Conservation (phyloP, 2,329 filamentous ascomycete genomes). For the Apiospora marii region DNA sequence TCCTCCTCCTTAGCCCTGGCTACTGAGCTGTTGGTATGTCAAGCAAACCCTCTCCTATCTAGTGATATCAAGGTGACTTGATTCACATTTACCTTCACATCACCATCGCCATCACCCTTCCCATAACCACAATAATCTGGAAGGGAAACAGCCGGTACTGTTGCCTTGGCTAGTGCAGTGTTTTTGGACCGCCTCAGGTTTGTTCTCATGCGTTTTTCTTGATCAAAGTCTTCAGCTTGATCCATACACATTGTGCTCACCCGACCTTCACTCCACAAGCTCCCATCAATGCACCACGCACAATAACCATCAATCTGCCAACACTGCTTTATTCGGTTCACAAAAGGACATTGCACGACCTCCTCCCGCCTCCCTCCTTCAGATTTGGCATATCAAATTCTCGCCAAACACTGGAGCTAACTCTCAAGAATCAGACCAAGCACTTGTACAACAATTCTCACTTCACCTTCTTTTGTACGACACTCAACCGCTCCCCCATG, state of each 20-base stretch:
- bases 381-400: not conserved
- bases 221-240: not conserved
- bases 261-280: not conserved
- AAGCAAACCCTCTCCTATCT: not conserved
- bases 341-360: not conserved
- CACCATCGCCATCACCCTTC: not conserved
- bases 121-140: not conserved
- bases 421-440: not conserved
- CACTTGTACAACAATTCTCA: not conserved
- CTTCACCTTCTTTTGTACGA: not conserved
- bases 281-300: not conserved
- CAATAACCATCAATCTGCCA: not conserved
- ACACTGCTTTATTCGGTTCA: not conserved
- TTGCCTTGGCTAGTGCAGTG: not conserved
- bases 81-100: conserved; percentile 1
- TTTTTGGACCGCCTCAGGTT: not conserved
- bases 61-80: not conserved
- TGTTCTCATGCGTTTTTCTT: not conserved
- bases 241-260: not conserved
- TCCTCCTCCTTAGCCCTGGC: not conserved
- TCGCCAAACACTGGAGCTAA: not conserved
- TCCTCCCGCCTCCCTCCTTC: not conserved
- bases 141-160: not conserved
- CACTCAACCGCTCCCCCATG: not conserved
- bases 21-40: conserved; percentile 5